Conservation (phyloP, 352 stramenopile genomes). For the Peronospora belbahrii region DNA sequence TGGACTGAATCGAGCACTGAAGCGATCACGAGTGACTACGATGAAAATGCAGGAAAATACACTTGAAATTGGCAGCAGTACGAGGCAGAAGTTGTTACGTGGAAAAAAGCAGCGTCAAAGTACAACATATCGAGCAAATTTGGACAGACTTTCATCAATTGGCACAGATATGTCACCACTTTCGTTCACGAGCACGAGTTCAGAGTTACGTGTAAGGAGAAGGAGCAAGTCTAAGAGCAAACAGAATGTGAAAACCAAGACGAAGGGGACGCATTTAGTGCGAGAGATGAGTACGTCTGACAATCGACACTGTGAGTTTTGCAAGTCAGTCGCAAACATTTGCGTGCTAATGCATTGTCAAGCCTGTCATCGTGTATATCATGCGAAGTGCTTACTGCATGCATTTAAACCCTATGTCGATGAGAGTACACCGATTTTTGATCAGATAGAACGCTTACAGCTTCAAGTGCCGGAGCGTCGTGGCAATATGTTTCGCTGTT, state of each 20-base stretch:
- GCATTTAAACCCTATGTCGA: slow-evolving; percentile 29
- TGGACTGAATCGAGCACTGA: neutral
- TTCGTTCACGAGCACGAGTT: slow-evolving; percentile 21
- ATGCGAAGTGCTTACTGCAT: slow-evolving; percentile 33
- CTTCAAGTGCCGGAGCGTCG: slow-evolving; percentile 18
- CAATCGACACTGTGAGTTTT: slow-evolving; percentile 37
- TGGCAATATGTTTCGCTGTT: slow-evolving; percentile 37
- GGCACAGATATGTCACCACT: slow-evolving; percentile 28
- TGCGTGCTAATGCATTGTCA: slow-evolving; percentile 35
- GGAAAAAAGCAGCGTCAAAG: slow-evolving; percentile 24
- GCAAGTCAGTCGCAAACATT: slow-evolving; percentile 25
- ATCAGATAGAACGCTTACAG: slow-evolving; percentile 28
- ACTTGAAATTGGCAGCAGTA: neutral
- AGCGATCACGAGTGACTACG: neutral
- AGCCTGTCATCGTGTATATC: slow-evolving; percentile 34
- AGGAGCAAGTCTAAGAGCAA: slow-evolving; percentile 4
- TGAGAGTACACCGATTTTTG: slow-evolving; percentile 17
- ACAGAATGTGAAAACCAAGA: slow-evolving; percentile 2
- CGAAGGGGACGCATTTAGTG: neutral
- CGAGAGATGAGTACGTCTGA: slow-evolving; percentile 1
- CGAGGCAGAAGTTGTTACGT: neutral
- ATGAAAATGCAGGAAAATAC: slow-evolving; percentile 2
- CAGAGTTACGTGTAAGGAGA: slow-evolving; percentile 1
- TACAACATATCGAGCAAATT: slow-evolving; percentile 1
- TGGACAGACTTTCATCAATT: slow-evolving; percentile 14